Percentiles rank a stretch among this genome's conserved stretches.
Conservation (phyloP, 345 rosid genomes). For the Kandelia obovata region DNA sequence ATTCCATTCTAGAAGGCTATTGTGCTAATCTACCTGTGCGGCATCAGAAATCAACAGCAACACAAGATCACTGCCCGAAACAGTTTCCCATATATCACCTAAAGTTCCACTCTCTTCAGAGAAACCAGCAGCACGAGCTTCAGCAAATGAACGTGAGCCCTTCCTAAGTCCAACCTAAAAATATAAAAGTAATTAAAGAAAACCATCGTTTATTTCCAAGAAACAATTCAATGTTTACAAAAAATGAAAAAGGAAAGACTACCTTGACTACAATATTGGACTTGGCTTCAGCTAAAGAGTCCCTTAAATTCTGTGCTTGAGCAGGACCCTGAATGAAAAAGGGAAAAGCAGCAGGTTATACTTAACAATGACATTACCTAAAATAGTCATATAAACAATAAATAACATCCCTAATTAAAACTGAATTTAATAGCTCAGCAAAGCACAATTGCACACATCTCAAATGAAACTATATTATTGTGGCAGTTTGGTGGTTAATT, state of each 20-base stretch:
- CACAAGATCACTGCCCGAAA: slow-evolving; percentile 90
- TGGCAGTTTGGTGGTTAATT: too few relatives aligned
- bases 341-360: too few relatives aligned
- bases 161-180: slow-evolving; percentile 77
- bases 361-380: not conserved
- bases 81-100: slow-evolving; percentile 88
- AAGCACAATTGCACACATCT: too few relatives aligned
- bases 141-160: slow-evolving; percentile 80
- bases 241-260: not conserved
- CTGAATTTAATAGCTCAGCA: too few relatives aligned
- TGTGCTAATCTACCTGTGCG: slow-evolving; percentile 57
- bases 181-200: slow-evolving; percentile 3
- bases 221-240: not conserved
- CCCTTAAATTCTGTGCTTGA: slow-evolving; percentile 91
- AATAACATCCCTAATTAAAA: too few relatives aligned
- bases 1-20: not conserved
- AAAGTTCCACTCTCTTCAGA: slow-evolving; percentile 78
- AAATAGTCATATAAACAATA: not conserved
- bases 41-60: slow-evolving; percentile 86
- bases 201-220: not conserved
- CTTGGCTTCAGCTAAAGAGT: slow-evolving; percentile 79
- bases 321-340: slow-evolving; percentile 69
- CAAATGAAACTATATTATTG: too few relatives aligned
- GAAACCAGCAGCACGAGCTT: slow-evolving; percentile 88
- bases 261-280: slow-evolving; percentile 76